Conservation (phyloP, 495 filamentous ascomycete species). For the Tuber brumale region DNA sequence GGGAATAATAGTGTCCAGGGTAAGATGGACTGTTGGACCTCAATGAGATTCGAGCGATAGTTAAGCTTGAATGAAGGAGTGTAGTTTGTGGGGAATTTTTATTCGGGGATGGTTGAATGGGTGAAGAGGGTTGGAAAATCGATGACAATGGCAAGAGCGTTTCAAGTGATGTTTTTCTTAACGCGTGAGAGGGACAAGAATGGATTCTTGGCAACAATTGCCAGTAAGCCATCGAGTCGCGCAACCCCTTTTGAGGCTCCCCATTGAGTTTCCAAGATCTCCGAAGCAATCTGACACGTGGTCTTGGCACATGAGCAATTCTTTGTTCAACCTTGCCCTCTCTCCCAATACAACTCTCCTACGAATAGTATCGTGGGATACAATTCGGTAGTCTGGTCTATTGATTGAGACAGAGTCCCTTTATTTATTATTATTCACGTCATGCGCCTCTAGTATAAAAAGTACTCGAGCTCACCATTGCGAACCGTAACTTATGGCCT, state of each 20-base stretch:
- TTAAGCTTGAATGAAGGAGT: not conserved
- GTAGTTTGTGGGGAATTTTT: constrained; percentile 1
- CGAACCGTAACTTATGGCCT: too few species aligned
- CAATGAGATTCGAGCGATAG: not conserved
- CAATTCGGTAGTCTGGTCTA: not conserved
- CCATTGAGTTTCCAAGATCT: not conserved
- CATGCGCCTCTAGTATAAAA: too few species aligned
- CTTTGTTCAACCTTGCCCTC: not conserved
- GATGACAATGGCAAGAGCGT: not conserved
- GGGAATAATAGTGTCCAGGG: not conserved
- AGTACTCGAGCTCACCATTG: not conserved
- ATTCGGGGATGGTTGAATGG: not conserved
- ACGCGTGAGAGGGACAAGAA: not conserved
- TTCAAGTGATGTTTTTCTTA: constrained; percentile 1
- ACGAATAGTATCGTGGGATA: not conserved
- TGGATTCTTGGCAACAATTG: not conserved
- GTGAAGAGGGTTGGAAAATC: not conserved
- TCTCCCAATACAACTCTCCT: not conserved
- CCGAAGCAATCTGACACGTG: not conserved
- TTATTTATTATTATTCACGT: not conserved
- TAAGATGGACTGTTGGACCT: not conserved
- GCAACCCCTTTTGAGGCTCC: not conserved
- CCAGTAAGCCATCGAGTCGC: not conserved
- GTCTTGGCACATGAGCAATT: not conserved
- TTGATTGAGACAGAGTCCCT: not conserved